These are phyloP conservation scores for Eragrostis tef DNA, from an alignment of 202 grass and related monocot genomes.

Conservation along the genomic window DNA sequence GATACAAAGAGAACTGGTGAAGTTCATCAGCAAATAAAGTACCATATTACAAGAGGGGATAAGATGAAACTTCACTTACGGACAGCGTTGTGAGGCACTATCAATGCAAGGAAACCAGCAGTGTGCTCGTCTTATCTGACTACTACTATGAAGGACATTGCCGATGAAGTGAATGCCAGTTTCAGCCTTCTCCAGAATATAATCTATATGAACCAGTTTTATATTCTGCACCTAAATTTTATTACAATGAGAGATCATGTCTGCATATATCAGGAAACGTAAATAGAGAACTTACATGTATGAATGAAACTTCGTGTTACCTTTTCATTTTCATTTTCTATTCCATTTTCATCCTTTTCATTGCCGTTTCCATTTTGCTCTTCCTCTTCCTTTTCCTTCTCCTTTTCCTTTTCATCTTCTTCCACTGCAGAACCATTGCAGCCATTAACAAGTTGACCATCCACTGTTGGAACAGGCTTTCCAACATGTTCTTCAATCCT, in stretches of 20 bases:
- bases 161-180: constrained; percentile 85
- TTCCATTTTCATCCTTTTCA: constrained; percentile 45
- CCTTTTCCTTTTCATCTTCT: constrained; percentile 31
- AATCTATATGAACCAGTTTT: constrained; percentile 86
- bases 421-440: constrained; percentile 65
- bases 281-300: constrained; percentile 27
- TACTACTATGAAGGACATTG: constrained; percentile 69
- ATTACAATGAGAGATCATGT: constrained; percentile 38
- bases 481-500: constrained; percentile 43
- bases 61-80: constrained; percentile 59
- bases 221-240: constrained; percentile 68
- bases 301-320: constrained; percentile 36
- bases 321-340: constrained; percentile 48
- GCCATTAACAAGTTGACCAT: constrained; percentile 59
- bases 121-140: constrained; percentile 69
- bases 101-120: constrained; percentile 99
- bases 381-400: constrained; percentile 2
- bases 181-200: constrained; percentile 82
- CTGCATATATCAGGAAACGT: constrained; percentile 9
- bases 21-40: constrained; percentile 31
- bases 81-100: constrained; percentile 63
- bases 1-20: constrained; percentile 36
- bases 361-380: constrained; percentile 3
- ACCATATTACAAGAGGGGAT: constrained; percentile 18
- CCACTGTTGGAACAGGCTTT: constrained; percentile 37